Evolutionary conservation across 495 filamentous ascomycete genomes (phyloP).

Genomic region (Aspergillus ostianus): DNA sequence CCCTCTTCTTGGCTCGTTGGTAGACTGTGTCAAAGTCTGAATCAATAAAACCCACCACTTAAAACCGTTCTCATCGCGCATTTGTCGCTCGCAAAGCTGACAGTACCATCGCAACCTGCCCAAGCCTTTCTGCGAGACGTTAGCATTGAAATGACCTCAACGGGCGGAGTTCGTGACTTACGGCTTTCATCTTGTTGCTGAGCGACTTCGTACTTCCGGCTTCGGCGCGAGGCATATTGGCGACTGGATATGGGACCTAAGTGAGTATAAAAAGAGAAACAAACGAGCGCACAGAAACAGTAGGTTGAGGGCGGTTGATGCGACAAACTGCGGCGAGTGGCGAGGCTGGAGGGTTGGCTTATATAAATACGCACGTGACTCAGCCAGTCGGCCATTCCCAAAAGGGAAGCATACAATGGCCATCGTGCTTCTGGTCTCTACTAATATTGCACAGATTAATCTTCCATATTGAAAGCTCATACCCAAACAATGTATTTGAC

Average conservation of each 20-base stretch:
- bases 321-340: not conserved
- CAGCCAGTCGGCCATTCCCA: not conserved
- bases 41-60: constrained; percentile 50
- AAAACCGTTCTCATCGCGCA: constrained; percentile 54
- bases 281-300: not conserved
- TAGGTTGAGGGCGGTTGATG: not conserved
- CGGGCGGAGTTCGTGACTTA: constrained; percentile 10
- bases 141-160: constrained; percentile 4
- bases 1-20: too few species aligned
- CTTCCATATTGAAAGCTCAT: not conserved
- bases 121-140: constrained; percentile 65
- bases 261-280: not conserved
- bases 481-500: constrained; percentile 10
- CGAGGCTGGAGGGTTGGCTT: not conserved
- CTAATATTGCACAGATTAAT: not conserved
- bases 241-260: not conserved
- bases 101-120: constrained; percentile 82
- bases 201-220: constrained; percentile 83
- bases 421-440: too few species aligned
- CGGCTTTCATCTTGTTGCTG: constrained; percentile 77
- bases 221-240: constrained; percentile 92
- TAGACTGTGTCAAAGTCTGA: too few species aligned
- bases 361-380: constrained; percentile 2
- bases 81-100: constrained; percentile 41
- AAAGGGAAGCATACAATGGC: too few species aligned